Evolutionary conservation across 2,329 filamentous ascomycete genomes (phyloP), one percentile per base, ranked within the genome.

Genomic region (Aureobasidium sp.): DNA sequence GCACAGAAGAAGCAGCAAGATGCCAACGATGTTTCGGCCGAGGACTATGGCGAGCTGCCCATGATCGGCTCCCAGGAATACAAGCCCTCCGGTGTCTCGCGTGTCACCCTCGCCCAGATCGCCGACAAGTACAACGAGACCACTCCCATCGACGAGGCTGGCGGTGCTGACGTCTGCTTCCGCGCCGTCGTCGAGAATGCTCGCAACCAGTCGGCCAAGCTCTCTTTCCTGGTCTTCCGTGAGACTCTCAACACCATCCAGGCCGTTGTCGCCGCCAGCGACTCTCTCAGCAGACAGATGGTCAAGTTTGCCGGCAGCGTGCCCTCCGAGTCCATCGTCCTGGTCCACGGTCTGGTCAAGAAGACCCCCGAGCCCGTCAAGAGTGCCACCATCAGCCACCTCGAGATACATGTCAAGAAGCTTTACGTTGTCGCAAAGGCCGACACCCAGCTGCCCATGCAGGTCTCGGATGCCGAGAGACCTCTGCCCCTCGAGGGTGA

Each of bases 341-440:
- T 86, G 44, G 86, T 97, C 64, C 89, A 95, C 70, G 94, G 88
- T 67, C 78, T 82, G 35, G 87, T 97, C 59, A 84, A 91, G 80
- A 88, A 88, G 77, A 89, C 92, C 0, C 82, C 88, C 24, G 91
- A 96, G 71, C 89, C 90, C 3, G 89, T 97, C 73, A 94, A 95
- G 78, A 94, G 90, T 71, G 90, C 90, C 63, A 86, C 85, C 17
- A 87, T 97, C 61, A 85, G 85, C 68, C 81, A 87, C 68, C 85
- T 87, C 68, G 94, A 97, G 80, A 82, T 97, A 53, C 93, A 97
- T 77, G 85, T 97, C 71, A 85, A 83, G 68, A 95, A 92, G 79
- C 83, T 91, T 70, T 97, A 88, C 76, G 77, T 93, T 64, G 82
- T 96, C 68, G 85, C 89, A 52, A 79, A 82, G 70, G 84, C 85